Percentiles rank a stretch among this genome's conserved stretches.
Evolutionary conservation across 2,329 filamentous ascomycete species (phyloP).

Genomic region (Colletotrichum tabaci): DNA sequence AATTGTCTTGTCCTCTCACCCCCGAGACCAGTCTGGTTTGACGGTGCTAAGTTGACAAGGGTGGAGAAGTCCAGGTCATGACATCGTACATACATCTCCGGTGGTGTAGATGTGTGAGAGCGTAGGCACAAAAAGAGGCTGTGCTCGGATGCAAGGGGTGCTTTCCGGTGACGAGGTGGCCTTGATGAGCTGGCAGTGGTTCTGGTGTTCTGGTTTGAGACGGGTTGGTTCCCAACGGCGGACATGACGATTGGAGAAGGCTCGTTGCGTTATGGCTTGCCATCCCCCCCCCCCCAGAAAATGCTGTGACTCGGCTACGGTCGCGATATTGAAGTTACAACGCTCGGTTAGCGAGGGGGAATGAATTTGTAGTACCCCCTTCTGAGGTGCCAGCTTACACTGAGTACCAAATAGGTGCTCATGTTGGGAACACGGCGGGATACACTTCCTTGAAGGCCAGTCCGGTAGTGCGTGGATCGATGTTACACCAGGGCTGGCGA

Average conservation of each 20-base stretch:
- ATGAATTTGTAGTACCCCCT: not conserved
- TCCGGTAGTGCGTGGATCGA: not conserved
- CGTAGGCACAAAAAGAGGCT: constrained; percentile 10
- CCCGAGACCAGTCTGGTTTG: constrained; percentile 2
- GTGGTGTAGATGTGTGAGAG: not conserved
- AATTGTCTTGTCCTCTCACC: constrained; percentile 14
- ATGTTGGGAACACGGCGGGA: not conserved
- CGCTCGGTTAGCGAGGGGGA: not conserved
- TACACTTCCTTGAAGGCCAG: not conserved
- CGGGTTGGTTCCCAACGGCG: not conserved
- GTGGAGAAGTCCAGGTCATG: not conserved
- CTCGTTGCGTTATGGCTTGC: constrained; percentile 35
- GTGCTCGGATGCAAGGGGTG: constrained; percentile 26
- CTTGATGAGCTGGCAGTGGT: not conserved
- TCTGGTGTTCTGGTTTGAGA: not conserved
- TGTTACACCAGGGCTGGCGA: constrained; percentile 17
- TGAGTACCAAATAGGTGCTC: not conserved
- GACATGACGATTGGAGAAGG: constrained; percentile 1
- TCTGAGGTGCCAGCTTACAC: not conserved
- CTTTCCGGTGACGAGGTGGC: constrained; percentile 6
- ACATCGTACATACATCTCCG: constrained; percentile 24
- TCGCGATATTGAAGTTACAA: not conserved
- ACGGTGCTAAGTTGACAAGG: constrained; percentile 9
- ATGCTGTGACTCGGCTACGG: not conserved
- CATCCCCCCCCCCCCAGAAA: not conserved